A percentile compares a stretch with the other conserved stretches of the same genome.
Conservation (phyloP, 2,329 filamentous ascomycete species). For the Neonectria neomacrospora region DNA sequence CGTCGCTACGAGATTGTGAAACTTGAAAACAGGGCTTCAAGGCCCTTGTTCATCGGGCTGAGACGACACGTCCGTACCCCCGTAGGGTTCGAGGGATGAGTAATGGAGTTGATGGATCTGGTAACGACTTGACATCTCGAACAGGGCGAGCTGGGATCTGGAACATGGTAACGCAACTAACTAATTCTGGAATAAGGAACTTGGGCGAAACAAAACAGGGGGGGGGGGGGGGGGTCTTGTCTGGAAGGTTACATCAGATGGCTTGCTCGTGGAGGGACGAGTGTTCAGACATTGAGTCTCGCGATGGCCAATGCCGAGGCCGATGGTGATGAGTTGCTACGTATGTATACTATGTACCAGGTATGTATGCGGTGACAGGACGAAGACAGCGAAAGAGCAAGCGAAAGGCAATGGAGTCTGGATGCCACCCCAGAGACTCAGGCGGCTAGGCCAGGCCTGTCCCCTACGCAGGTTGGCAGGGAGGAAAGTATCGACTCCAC, state of each 20-base stretch:
- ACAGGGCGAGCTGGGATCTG: conserved; percentile 21
- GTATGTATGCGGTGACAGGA: conserved; percentile 17
- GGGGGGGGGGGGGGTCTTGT: too few species aligned
- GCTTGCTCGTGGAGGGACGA: conserved; percentile 13
- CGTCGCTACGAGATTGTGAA: neutral
- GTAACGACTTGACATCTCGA: conserved; percentile 18
- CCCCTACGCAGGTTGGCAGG: neutral
- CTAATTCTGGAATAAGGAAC: conserved; percentile 19
- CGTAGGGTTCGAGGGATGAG: conserved; percentile 12
- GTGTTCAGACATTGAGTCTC: conserved; percentile 8
- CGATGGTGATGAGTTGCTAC: conserved; percentile 3
- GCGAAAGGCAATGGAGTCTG: neutral
- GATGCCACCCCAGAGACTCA: neutral
- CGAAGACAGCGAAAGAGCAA: neutral
- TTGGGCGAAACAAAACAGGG: conserved; percentile 24
- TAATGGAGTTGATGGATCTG: conserved; percentile 3
- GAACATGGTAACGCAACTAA: conserved; percentile 26
- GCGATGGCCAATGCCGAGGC: conserved; percentile 7
- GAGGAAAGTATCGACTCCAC: conserved; percentile 19
- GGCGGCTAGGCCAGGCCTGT: neutral
- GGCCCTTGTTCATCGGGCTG: neutral
- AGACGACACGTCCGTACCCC: conserved; percentile 7
- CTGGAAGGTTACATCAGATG: conserved; percentile 26
- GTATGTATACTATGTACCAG: neutral
- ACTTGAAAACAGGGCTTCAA: neutral